Percentiles rank a stretch among this genome's conserved stretches.
Conservation (phyloP, 306 rosid genomes). For the Sicyos edulis region DNA sequence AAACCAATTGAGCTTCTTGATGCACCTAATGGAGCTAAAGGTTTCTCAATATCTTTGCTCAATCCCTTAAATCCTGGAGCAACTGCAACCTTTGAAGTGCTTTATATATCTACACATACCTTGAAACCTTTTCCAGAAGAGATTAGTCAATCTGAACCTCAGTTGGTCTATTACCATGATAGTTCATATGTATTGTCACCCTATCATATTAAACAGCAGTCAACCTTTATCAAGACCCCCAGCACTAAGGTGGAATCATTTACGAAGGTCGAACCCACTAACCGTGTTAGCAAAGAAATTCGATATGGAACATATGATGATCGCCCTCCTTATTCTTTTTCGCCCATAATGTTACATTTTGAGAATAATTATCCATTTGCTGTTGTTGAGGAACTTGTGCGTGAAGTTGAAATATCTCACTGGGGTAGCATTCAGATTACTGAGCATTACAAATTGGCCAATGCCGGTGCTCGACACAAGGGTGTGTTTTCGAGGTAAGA, state of each 20-base stretch:
- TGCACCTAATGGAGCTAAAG: slow-evolving; percentile 82
- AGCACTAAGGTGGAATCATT: slow-evolving; percentile 73
- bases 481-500: slow-evolving; percentile 87
- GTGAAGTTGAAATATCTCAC: slow-evolving; percentile 95
- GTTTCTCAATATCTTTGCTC: slow-evolving; percentile 54
- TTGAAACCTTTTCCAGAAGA: slow-evolving; percentile 90
- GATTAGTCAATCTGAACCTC: slow-evolving; percentile 86
- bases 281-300: slow-evolving; percentile 60
- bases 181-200: slow-evolving; percentile 82
- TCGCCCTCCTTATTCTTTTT: slow-evolving; percentile 59
- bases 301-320: slow-evolving; percentile 83
- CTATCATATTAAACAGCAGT: slow-evolving; percentile 74
- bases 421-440: slow-evolving; percentile 91
- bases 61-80: slow-evolving; percentile 53
- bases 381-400: slow-evolving; percentile 92
- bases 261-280: slow-evolving; percentile 66
- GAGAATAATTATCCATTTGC: slow-evolving; percentile 89
- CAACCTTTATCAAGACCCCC: slow-evolving; percentile 75
- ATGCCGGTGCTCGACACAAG: slow-evolving; percentile 89
- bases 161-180: slow-evolving; percentile 82
- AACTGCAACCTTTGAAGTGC: slow-evolving; percentile 68
- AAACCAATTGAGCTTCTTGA: slow-evolving; percentile 53
- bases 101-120: slow-evolving; percentile 66
- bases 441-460: slow-evolving; percentile 66
- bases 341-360: slow-evolving; percentile 81